Evolutionary conservation across 1,284 basidiomycete genomes (phyloP).

Genomic region (Puccinia triticina): DNA sequence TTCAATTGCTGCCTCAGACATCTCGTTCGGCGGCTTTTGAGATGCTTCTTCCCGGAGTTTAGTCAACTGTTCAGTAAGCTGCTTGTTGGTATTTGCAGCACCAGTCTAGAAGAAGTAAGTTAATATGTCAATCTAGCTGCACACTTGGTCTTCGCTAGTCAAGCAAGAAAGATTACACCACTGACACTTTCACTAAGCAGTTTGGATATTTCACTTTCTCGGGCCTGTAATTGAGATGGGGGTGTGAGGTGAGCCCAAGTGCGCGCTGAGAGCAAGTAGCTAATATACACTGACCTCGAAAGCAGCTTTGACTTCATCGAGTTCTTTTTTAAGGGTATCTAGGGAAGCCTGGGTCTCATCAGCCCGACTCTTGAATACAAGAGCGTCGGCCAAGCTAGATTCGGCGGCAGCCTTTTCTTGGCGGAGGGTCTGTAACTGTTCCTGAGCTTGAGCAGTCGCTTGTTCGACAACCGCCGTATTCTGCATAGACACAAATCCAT

Average conservation of each 20-base stretch:
- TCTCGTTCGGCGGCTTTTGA: background rate
- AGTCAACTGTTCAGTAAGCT: slow-evolving; percentile 19
- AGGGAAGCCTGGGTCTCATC: slow-evolving; percentile 35
- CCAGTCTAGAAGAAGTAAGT: slow-evolving; percentile 5
- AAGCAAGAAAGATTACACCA: background rate
- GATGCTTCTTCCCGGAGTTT: slow-evolving; percentile 20
- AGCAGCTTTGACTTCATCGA: slow-evolving; percentile 23
- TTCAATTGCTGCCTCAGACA: slow-evolving; percentile 27
- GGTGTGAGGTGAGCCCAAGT: background rate
- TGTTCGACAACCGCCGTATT: slow-evolving; percentile 16
- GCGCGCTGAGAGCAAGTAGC: background rate
- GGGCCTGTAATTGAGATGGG: background rate
- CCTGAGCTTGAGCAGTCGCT: slow-evolving; percentile 32
- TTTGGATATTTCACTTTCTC: slow-evolving; percentile 5
- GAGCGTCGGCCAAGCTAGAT: slow-evolving; percentile 27
- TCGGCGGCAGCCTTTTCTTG: slow-evolving; percentile 37
- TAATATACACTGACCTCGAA: slow-evolving; percentile 36
- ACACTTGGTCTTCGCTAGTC: background rate
- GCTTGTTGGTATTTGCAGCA: slow-evolving; percentile 2
- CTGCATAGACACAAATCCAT: background rate
- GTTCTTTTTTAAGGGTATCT: slow-evolving; percentile 35
- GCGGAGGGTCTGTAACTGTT: slow-evolving; percentile 35
- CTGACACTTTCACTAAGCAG: slow-evolving; percentile 29
- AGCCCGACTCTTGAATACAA: slow-evolving; percentile 9
- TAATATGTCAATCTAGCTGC: background rate